phyloP scores from a whole-genome alignment of 2,329 filamentous ascomycete species.

The Verticillium zaregamsianum region DNA sequence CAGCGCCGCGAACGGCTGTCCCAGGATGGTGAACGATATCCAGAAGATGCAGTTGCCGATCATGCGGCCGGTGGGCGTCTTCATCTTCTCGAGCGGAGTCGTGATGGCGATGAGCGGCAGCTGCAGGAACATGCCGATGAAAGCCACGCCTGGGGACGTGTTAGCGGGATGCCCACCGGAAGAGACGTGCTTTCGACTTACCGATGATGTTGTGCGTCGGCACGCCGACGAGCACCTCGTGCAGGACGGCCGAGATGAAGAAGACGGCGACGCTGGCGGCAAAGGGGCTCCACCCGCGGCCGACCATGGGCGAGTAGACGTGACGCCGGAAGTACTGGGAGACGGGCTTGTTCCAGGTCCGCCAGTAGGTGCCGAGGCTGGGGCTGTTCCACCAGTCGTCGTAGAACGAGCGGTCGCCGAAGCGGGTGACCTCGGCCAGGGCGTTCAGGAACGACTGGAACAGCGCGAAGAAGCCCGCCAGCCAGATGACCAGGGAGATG shows the following conservation, averaged over 20 bases:
- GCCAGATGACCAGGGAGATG: conserved; percentile 93
- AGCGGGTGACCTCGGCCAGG: conserved; percentile 81
- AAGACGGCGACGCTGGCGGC: conserved; percentile 80
- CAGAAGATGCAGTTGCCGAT: conserved; percentile 94
- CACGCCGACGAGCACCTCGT: conserved; percentile 88
- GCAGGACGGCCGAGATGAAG: conserved; percentile 79
- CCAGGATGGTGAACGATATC: conserved; percentile 92
- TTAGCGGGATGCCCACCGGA: neutral
- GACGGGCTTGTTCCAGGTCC: conserved; percentile 96
- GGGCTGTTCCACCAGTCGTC: conserved; percentile 97
- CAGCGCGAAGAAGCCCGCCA: conserved; percentile 93
- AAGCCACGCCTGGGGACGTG: conserved; percentile 67
- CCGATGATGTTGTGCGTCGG: conserved; percentile 92
- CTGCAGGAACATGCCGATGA: conserved; percentile 90
- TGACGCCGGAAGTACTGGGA: conserved; percentile 96
- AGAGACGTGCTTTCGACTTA: conserved; percentile 30
- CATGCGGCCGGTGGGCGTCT: conserved; percentile 69
- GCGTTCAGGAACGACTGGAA: conserved; percentile 94
- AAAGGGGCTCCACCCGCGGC: conserved; percentile 70
- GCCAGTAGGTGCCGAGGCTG: conserved; percentile 85
- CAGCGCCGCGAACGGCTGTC: conserved; percentile 86
- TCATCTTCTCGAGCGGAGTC: conserved; percentile 72
- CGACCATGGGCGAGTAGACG: conserved; percentile 83
- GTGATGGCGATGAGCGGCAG: conserved; percentile 84
- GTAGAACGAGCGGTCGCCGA: conserved; percentile 93